These are phyloP conservation scores for Aotearoamyces nothofagi DNA, from an alignment of 2,329 filamentous ascomycete genomes.

Conservation along the genomic window DNA sequence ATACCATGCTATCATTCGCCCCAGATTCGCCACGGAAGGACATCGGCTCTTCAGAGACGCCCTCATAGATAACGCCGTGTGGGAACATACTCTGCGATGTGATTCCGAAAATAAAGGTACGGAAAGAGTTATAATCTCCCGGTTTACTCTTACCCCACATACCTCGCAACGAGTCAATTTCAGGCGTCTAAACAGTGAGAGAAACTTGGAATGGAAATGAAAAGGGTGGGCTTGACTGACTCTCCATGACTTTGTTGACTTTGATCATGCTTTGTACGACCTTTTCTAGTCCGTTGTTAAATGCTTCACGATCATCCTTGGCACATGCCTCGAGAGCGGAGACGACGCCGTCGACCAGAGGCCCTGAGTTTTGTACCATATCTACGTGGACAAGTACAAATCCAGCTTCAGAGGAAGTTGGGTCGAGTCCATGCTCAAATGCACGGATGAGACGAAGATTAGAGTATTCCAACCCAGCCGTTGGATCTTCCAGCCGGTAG, in stretches of 20 bases:
- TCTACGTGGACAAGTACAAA: slow-evolving; percentile 94
- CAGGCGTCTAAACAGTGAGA: slow-evolving; percentile 9
- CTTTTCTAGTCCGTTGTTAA: slow-evolving; percentile 48
- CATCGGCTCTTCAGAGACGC: slow-evolving; percentile 58
- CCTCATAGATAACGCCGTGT: slow-evolving; percentile 78
- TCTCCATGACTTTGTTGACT: slow-evolving; percentile 70
- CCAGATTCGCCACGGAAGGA: slow-evolving; percentile 86
- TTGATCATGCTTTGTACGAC: slow-evolving; percentile 49
- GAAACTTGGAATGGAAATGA: too few species aligned
- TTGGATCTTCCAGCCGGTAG: slow-evolving; percentile 43
- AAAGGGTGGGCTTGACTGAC: slow-evolving; percentile 22
- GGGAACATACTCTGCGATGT: slow-evolving; percentile 91
- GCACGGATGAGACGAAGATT: slow-evolving; percentile 77
- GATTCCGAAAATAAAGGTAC: slow-evolving; percentile 95
- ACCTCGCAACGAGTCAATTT: slow-evolving; percentile 24
- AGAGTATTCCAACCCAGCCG: slow-evolving; percentile 39
- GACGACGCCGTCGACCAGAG: slow-evolving; percentile 58
- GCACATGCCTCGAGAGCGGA: slow-evolving; percentile 45
- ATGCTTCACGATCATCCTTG: slow-evolving; percentile 31
- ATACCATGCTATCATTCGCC: slow-evolving; percentile 80
- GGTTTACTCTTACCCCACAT: slow-evolving; percentile 91
- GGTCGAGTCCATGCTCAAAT: slow-evolving; percentile 81
- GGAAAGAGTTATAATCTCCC: slow-evolving; percentile 72
- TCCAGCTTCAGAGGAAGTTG: slow-evolving; percentile 76
- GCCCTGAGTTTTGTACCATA: slow-evolving; percentile 80